These are phyloP conservation scores for Passalora sequoiae DNA, from an alignment of 2,329 filamentous ascomycete genomes.

Conservation along the genomic window DNA sequence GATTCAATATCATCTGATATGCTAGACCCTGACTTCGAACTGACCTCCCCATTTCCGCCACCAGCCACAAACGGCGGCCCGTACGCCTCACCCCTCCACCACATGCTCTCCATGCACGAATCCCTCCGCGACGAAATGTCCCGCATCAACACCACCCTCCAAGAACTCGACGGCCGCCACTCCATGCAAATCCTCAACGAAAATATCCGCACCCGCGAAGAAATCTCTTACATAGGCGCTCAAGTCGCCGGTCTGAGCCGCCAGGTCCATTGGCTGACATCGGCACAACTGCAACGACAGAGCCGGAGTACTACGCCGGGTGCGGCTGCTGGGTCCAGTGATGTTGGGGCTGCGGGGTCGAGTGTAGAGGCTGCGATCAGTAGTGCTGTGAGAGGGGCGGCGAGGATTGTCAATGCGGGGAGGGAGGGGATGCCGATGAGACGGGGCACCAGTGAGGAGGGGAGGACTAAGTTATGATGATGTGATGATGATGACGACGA, in stretches of 20 bases:
- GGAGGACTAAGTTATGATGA: constrained; percentile 34
- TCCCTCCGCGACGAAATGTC: constrained; percentile 55
- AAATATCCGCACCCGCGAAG: constrained; percentile 56
- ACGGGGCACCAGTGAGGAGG: constrained; percentile 33
- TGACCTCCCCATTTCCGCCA: constrained; percentile 25
- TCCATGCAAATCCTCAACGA: constrained; percentile 61
- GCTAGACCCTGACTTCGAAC: constrained; percentile 27
- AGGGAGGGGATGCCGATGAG: constrained; percentile 19
- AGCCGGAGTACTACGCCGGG: constrained; percentile 17
- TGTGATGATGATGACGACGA: too few species aligned
- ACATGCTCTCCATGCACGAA: constrained; percentile 58
- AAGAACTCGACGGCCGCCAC: constrained; percentile 56
- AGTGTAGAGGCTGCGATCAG: constrained; percentile 29
- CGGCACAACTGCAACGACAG: constrained; percentile 48
- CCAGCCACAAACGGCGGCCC: constrained; percentile 29
- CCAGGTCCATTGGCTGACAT: constrained; percentile 60
- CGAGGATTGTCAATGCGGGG: constrained; percentile 24
- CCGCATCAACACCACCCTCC: constrained; percentile 51
- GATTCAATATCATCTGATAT: constrained; percentile 22
- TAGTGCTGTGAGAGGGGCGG: constrained; percentile 28
- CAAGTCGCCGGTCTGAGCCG: constrained; percentile 55
- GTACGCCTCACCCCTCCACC: constrained; percentile 49
- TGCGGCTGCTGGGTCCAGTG: constrained; percentile 6
- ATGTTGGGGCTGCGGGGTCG: constrained; percentile 14
- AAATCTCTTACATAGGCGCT: constrained; percentile 57